A percentile compares a stretch with the other conserved stretches of the same genome.
Conservation (phyloP, 2,329 filamentous ascomycete species). For the Cordyceps tenuipes region DNA sequence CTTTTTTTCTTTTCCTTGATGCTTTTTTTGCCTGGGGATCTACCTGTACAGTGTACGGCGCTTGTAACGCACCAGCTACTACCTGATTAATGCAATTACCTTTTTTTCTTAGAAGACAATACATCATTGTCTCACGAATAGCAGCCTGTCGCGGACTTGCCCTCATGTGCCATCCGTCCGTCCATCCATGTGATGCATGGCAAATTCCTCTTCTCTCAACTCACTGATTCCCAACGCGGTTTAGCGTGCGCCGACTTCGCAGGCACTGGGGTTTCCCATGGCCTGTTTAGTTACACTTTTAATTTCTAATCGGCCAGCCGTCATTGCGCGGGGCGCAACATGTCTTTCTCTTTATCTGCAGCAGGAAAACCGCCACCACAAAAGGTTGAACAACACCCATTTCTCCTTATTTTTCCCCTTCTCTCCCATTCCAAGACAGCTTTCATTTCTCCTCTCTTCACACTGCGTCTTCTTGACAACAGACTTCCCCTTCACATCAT, state of each 20-base stretch:
- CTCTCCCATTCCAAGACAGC: not conserved
- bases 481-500: too few relatives aligned
- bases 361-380: not conserved
- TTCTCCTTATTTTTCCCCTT: not conserved
- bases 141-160: too few relatives aligned
- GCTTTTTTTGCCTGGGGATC: not conserved
- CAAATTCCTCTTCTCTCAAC: not conserved
- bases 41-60: not conserved
- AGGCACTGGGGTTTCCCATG: not conserved
- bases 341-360: not conserved
- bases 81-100: not conserved
- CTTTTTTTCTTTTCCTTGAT: not conserved
- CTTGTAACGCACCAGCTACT: not conserved
- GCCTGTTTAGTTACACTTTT: not conserved
- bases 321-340: constrained; percentile 8
- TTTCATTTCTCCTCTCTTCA: too few relatives aligned
- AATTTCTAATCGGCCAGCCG: constrained; percentile 10
- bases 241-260: constrained; percentile 8
- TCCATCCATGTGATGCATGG: not conserved
- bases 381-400: not conserved
- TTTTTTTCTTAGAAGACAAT: too few relatives aligned
- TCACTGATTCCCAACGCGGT: not conserved
- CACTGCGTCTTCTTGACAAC: too few relatives aligned
- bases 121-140: too few relatives aligned
- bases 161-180: too few relatives aligned